phyloP scores from a whole-genome alignment of 352 stramenopile genomes.

The Phytophthora pluvialis region DNA sequence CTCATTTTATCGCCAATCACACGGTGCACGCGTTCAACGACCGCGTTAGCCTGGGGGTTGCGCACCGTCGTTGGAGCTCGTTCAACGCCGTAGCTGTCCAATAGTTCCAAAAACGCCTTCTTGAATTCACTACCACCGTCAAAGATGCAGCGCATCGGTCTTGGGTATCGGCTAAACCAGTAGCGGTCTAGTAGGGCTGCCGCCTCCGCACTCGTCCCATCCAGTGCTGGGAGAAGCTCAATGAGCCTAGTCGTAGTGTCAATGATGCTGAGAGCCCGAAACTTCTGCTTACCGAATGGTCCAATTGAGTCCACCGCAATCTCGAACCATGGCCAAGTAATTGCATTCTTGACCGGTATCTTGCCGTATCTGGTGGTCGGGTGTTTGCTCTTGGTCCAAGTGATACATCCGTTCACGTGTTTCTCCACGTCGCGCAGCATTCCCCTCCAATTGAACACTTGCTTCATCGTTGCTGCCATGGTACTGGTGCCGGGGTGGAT shows the following conservation, averaged over 20 bases:
- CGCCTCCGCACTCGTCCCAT: neutral
- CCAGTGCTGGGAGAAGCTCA: neutral
- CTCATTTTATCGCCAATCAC: constrained; percentile 12
- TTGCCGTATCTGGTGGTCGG: neutral
- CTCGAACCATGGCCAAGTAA: constrained; percentile 4
- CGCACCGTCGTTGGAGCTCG: neutral
- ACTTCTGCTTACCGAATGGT: constrained; percentile 3
- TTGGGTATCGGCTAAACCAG: constrained; percentile 6
- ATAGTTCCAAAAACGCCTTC: constrained; percentile 14
- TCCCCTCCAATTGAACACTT: constrained; percentile 2
- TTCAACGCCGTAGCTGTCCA: constrained; percentile 13
- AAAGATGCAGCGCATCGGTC: neutral
- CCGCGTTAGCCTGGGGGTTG: constrained; percentile 4
- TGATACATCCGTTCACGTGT: neutral
- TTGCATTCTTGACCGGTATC: neutral
- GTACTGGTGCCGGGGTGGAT: constrained; percentile 7
- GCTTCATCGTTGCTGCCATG: constrained; percentile 1
- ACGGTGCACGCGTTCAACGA: constrained; percentile 4
- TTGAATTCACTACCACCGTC: constrained; percentile 7
- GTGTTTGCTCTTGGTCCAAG: constrained; percentile 7
- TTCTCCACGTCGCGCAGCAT: neutral
- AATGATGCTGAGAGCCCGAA: constrained; percentile 6
- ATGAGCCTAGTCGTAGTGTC: constrained; percentile 9
- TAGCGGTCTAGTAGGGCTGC: neutral
- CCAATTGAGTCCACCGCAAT: constrained; percentile 1